Conservation (phyloP, 495 filamentous ascomycete species). For the Thozetella sp. region DNA sequence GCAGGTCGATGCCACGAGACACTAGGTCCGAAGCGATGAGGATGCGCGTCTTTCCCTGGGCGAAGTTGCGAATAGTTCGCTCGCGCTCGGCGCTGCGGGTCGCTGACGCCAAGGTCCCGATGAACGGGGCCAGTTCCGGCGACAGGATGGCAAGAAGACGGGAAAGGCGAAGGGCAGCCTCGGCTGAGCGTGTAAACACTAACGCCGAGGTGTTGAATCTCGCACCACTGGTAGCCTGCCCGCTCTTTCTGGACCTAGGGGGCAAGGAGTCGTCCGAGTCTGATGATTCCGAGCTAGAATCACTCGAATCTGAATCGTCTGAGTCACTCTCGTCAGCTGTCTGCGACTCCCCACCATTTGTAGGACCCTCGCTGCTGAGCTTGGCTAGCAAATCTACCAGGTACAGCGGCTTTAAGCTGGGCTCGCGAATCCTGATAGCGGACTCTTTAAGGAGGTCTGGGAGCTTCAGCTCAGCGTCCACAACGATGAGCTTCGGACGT, state of each 20-base stretch:
- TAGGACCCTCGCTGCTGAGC: constrained; percentile 22
- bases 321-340: constrained; percentile 19
- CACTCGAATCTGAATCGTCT: constrained; percentile 30
- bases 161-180: constrained; percentile 77
- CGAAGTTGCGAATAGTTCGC: constrained; percentile 62
- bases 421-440: constrained; percentile 74
- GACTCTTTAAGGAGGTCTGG: constrained; percentile 72
- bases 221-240: neutral
- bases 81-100: constrained; percentile 65
- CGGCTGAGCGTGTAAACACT: constrained; percentile 88
- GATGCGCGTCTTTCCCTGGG: constrained; percentile 62
- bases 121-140: constrained; percentile 54
- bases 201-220: constrained; percentile 52
- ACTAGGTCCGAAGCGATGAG: constrained; percentile 92
- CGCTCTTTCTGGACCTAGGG: too few species aligned
- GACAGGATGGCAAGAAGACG: constrained; percentile 72
- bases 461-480: constrained; percentile 64
- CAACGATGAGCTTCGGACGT: constrained; percentile 74
- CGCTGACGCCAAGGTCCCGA: constrained; percentile 76
- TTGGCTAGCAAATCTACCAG: constrained; percentile 64
- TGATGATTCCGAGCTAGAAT: constrained; percentile 22
- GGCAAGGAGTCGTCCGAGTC: constrained; percentile 26
- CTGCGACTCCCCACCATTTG: constrained; percentile 22
- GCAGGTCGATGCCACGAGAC: constrained; percentile 88
- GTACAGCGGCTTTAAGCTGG: constrained; percentile 81